Conservation (phyloP, 306 rosid species). For the Medicago truncatula region DNA sequence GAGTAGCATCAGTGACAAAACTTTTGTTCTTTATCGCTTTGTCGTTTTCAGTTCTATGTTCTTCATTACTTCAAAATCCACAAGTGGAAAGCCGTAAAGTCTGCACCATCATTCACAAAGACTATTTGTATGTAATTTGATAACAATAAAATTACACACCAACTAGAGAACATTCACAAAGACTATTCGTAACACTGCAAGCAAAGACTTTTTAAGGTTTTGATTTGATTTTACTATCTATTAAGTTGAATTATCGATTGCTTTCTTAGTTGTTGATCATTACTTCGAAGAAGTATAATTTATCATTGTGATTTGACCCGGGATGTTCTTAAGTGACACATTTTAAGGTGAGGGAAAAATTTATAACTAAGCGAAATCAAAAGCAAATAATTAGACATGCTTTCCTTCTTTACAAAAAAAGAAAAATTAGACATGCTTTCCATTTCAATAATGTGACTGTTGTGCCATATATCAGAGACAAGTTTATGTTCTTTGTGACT, state of each 20-base stretch:
- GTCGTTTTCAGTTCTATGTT: too few relatives aligned
- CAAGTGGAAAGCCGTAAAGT: too few relatives aligned
- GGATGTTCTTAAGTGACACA: conserved; percentile 27
- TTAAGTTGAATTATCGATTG: conserved; percentile 30
- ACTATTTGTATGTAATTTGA: too few relatives aligned
- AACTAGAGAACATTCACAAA: not conserved
- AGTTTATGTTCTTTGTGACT: conserved; percentile 20
- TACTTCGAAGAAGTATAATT: conserved; percentile 41
- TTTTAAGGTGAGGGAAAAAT: conserved; percentile 35
- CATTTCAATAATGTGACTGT: conserved; percentile 35
- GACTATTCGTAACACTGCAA: not conserved
- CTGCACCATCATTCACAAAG: too few relatives aligned
- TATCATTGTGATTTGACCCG: conserved; percentile 37
- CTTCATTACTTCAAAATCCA: too few relatives aligned
- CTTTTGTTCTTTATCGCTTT: too few relatives aligned
- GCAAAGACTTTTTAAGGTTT: not conserved
- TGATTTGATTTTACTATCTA: not conserved
- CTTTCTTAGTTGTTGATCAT: conserved; percentile 43
- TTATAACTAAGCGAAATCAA: conserved; percentile 10
- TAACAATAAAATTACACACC: too few relatives aligned
- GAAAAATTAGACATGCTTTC: too few relatives aligned
- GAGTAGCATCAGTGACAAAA: too few relatives aligned
- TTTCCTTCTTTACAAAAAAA: too few relatives aligned
- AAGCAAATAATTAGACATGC: conserved; percentile 15
- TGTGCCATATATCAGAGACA: not conserved